A percentile compares a stretch with the other conserved stretches of the same genome.
Conservation (phyloP, 495 filamentous ascomycete species). For the Jackrogersella multiformis region DNA sequence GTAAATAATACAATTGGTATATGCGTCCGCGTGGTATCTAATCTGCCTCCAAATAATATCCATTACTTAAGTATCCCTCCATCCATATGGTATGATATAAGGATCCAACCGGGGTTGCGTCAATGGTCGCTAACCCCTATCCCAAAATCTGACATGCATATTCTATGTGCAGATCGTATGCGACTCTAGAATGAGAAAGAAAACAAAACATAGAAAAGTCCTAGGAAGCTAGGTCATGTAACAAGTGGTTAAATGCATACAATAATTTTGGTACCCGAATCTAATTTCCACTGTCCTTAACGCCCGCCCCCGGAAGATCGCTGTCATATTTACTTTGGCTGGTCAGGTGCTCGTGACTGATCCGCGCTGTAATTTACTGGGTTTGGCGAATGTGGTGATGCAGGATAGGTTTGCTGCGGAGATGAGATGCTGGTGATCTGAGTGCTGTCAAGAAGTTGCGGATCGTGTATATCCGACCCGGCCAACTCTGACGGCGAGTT, state of each 20-base stretch:
- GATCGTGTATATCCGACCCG: slow-evolving; percentile 32
- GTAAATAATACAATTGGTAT: slow-evolving; percentile 15
- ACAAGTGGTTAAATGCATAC: background rate
- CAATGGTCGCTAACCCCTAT: slow-evolving; percentile 25
- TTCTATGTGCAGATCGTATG: slow-evolving; percentile 21
- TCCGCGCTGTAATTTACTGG: background rate
- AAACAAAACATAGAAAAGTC: background rate
- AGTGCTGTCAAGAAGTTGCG: slow-evolving; percentile 33
- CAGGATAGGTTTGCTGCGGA: slow-evolving; percentile 7
- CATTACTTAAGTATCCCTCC: slow-evolving; percentile 25
- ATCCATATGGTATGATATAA: background rate
- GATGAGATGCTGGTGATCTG: slow-evolving; percentile 15
- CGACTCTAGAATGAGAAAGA: slow-evolving; percentile 7
- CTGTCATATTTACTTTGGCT: slow-evolving; percentile 19
- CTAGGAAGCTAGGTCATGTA: slow-evolving; percentile 9
- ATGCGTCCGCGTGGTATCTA: slow-evolving; percentile 12
- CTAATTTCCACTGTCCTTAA: slow-evolving; percentile 18
- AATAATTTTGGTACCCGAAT: slow-evolving; percentile 12
- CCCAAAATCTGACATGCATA: slow-evolving; percentile 30
- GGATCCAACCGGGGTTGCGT: slow-evolving; percentile 15
- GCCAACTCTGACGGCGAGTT: slow-evolving; percentile 37
- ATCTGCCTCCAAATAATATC: slow-evolving; percentile 13
- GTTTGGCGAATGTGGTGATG: slow-evolving; percentile 13
- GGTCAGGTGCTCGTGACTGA: slow-evolving; percentile 9
- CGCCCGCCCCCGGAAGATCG: background rate